Evolutionary conservation across 768 basidiomycete genomes (phyloP).

Genomic region (Phanerochaete sordida): DNA sequence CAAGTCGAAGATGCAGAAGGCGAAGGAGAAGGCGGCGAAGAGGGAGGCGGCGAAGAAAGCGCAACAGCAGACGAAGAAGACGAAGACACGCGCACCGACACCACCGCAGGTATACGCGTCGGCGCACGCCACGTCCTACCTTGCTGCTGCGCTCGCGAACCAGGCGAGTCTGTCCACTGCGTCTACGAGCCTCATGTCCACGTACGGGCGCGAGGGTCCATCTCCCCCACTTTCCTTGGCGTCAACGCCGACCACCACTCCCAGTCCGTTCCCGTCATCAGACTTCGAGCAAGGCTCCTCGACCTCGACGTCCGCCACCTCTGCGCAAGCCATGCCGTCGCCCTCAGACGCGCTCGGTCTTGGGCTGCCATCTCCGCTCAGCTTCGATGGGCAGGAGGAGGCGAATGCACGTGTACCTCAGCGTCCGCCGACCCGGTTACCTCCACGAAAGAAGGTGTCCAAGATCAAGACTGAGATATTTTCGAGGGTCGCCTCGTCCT

Average conservation of each 20-base stretch:
- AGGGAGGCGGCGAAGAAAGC: slow-evolving; percentile 4
- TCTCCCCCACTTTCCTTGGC: slow-evolving; percentile 11
- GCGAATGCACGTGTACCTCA: slow-evolving; percentile 9
- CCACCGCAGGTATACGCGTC: neutral
- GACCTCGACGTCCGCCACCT: slow-evolving; percentile 11
- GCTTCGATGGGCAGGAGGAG: slow-evolving; percentile 8
- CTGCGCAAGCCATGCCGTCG: slow-evolving; percentile 3
- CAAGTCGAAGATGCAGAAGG: slow-evolving; percentile 8
- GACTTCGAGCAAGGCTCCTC: slow-evolving; percentile 10
- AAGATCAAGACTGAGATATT: neutral
- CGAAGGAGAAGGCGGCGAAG: slow-evolving; percentile 1
- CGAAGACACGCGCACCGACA: neutral
- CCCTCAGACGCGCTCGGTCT: slow-evolving; percentile 5
- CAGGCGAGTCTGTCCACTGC: slow-evolving; percentile 2
- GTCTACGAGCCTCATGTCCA: neutral
- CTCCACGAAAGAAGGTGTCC: slow-evolving; percentile 6
- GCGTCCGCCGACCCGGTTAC: slow-evolving; percentile 3
- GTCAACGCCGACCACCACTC: slow-evolving; percentile 6
- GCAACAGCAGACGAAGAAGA: neutral
- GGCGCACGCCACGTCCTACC: slow-evolving; percentile 2
- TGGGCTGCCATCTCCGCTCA: neutral
- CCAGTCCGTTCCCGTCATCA: slow-evolving; percentile 7
- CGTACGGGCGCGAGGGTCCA: neutral
- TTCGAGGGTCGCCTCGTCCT: neutral
- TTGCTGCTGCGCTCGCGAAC: slow-evolving; percentile 12